phyloP scores from a whole-genome alignment of 2,329 filamentous ascomycete species.

The Neofusicoccum sp. region DNA sequence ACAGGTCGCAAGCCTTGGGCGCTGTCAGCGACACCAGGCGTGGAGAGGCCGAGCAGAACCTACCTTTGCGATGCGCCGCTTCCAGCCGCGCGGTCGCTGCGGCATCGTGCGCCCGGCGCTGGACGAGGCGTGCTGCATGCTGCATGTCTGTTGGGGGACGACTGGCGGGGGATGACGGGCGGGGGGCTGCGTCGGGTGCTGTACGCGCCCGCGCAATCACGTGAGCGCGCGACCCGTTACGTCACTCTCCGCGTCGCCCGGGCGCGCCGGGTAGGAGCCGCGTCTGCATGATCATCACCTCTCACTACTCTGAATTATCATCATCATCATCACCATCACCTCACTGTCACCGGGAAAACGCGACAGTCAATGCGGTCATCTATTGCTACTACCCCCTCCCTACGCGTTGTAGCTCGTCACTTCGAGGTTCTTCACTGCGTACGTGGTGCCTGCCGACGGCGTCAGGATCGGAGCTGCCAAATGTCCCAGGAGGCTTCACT shows the following conservation, averaged over 20 bases:
- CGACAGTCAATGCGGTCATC: too few species aligned
- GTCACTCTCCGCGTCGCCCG: not conserved
- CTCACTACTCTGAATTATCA: not conserved
- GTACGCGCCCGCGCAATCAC: not conserved
- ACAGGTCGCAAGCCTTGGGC: slow-evolving; percentile 5
- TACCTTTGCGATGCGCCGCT: slow-evolving; percentile 8
- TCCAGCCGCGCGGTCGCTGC: slow-evolving; percentile 1
- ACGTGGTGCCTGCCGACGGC: slow-evolving; percentile 27
- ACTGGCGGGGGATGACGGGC: not conserved
- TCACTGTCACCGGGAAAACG: not conserved
- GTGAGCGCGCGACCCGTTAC: not conserved
- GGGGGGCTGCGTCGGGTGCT: not conserved
- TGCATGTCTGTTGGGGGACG: slow-evolving; percentile 1
- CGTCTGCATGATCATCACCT: not conserved
- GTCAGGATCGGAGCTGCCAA: slow-evolving; percentile 27
- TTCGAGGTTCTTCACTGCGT: slow-evolving; percentile 30
- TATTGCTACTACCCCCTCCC: too few species aligned
- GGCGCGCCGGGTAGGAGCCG: not conserved
- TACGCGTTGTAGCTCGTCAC: slow-evolving; percentile 24
- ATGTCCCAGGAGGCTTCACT: not conserved
- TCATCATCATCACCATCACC: not conserved
- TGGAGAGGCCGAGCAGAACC: not conserved
- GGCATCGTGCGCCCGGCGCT: not conserved
- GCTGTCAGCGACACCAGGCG: not conserved
- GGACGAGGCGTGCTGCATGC: not conserved